A percentile compares a stretch with the other conserved stretches of the same genome.
Evolutionary conservation across 2,329 filamentous ascomycete species (phyloP).

Genomic region (Microdochium trichocladiopsis): DNA sequence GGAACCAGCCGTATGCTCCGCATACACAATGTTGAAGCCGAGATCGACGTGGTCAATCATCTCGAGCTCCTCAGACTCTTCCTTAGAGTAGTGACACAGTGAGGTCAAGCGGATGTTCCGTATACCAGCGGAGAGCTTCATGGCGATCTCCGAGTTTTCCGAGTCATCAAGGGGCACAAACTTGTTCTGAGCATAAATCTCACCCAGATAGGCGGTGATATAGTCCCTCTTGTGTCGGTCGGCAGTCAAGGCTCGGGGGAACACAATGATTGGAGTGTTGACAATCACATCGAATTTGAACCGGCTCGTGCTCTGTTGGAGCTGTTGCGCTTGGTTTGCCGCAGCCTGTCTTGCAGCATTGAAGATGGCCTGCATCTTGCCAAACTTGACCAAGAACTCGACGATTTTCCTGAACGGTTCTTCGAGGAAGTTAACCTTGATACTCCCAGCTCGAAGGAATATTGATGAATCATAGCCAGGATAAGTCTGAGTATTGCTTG

Average conservation of each 20-base stretch:
- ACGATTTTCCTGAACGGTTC: constrained; percentile 98
- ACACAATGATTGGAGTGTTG: constrained; percentile 93
- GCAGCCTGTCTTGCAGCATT: constrained; percentile 94
- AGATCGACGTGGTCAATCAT: constrained; percentile 97
- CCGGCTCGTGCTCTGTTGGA: constrained; percentile 83
- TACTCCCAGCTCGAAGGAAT: constrained; percentile 82
- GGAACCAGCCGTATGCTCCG: constrained; percentile 71
- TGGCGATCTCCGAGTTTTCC: constrained; percentile 66
- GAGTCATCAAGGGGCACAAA: constrained; percentile 81
- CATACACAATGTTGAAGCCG: constrained; percentile 84
- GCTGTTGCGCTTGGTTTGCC: constrained; percentile 84
- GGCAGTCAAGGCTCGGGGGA: constrained; percentile 70
- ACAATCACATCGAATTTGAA: constrained; percentile 92
- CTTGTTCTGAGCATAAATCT: constrained; percentile 94
- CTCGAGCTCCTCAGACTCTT: constrained; percentile 76
- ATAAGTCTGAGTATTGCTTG: constrained; percentile 61
- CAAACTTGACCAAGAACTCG: constrained; percentile 96
- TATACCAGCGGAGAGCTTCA: constrained; percentile 86
- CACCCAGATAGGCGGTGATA: constrained; percentile 87
- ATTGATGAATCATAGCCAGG: constrained; percentile 94
- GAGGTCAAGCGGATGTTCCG: constrained; percentile 88
- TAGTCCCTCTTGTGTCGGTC: constrained; percentile 69
- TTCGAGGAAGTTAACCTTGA: constrained; percentile 95
- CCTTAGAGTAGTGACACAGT: constrained; percentile 71
- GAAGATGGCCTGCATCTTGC: constrained; percentile 98